Percentiles rank a stretch among this genome's conserved stretches.
These are phyloP conservation scores for Sporisorium iseilematis-ciliati DNA, from an alignment of 1,284 basidiomycete species.

Conservation along the genomic window DNA sequence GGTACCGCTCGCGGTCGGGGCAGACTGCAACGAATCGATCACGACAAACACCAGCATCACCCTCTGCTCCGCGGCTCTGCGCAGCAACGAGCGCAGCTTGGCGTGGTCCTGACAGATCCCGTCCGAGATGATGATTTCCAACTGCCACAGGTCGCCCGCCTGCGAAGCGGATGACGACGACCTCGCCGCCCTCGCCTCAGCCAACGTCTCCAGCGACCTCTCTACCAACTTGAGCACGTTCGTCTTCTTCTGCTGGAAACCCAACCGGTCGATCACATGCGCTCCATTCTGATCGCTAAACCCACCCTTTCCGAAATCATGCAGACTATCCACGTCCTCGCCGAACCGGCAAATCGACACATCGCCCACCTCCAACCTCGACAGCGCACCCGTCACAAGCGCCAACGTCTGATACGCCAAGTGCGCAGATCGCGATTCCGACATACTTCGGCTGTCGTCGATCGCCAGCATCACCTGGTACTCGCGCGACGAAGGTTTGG, in stretches of 20 bases:
- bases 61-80: conserved; percentile 88
- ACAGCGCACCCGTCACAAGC: conserved; percentile 89
- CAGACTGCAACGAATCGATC: conserved; percentile 80
- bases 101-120: conserved; percentile 98
- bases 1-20: conserved; percentile 48
- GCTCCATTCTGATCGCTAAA: conserved; percentile 72
- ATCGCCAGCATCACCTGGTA: conserved; percentile 95
- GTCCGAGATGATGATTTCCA: conserved; percentile 98
- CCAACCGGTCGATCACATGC: conserved; percentile 84
- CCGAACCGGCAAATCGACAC: conserved; percentile 93
- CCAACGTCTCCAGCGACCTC: conserved; percentile 81
- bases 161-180: conserved; percentile 69
- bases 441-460: conserved; percentile 97
- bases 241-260: conserved; percentile 90
- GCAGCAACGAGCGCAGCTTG: conserved; percentile 80
- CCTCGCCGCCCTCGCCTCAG: conserved; percentile 77
- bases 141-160: conserved; percentile 89
- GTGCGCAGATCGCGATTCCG: conserved; percentile 90
- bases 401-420: conserved; percentile 94
- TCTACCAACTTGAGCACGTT: conserved; percentile 89
- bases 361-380: conserved; percentile 93
- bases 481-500: conserved; percentile 90
- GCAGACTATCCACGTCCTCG: conserved; percentile 85
- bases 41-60: conserved; percentile 98
- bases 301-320: conserved; percentile 75